phyloP scores from a whole-genome alignment of 345 rosid species.

The Brassica cretica region DNA sequence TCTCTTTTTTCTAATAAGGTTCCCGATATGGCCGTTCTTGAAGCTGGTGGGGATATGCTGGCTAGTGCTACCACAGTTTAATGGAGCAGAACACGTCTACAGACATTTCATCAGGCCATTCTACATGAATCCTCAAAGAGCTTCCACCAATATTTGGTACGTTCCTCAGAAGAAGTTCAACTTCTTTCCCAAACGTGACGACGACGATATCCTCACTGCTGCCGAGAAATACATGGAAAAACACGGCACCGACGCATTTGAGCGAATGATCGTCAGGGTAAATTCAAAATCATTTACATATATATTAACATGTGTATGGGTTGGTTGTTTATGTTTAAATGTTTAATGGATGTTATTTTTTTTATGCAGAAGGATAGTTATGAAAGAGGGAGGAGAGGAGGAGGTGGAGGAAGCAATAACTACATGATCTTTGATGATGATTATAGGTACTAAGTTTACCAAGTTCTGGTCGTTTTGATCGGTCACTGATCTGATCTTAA shows the following conservation, averaged over 20 bases:
- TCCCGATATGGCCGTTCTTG: conserved; percentile 80
- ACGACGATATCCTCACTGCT: conserved; percentile 63
- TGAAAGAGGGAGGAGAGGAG: conserved; percentile 54
- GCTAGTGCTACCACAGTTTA: conserved; percentile 91
- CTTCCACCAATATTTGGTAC: conserved; percentile 81
- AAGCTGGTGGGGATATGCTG: conserved; percentile 86
- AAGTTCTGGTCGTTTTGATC: conserved; percentile 7
- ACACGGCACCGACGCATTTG: conserved; percentile 86
- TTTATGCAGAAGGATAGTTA: conserved; percentile 66
- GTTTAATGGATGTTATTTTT: not conserved
- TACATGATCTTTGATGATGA: conserved; percentile 84
- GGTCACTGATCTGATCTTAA: not conserved
- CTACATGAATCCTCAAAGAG: conserved; percentile 65
- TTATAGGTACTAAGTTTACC: conserved; percentile 52
- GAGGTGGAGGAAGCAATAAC: conserved; percentile 49
- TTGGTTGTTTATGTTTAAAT: not conserved
- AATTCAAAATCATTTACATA: not conserved
- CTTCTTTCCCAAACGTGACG: conserved; percentile 62
- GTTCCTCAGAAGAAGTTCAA: conserved; percentile 71
- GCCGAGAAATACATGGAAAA: conserved; percentile 83
- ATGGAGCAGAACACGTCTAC: conserved; percentile 88
- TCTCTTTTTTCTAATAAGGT: conserved; percentile 44
- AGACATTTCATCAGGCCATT: conserved; percentile 79
- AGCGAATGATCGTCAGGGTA: conserved; percentile 77
- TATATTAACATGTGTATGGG: not conserved